A percentile compares a stretch with the other conserved stretches of the same genome.
These are phyloP conservation scores for Citrullus colocynthis DNA, from an alignment of 306 rosid species.

Conservation along the genomic window DNA sequence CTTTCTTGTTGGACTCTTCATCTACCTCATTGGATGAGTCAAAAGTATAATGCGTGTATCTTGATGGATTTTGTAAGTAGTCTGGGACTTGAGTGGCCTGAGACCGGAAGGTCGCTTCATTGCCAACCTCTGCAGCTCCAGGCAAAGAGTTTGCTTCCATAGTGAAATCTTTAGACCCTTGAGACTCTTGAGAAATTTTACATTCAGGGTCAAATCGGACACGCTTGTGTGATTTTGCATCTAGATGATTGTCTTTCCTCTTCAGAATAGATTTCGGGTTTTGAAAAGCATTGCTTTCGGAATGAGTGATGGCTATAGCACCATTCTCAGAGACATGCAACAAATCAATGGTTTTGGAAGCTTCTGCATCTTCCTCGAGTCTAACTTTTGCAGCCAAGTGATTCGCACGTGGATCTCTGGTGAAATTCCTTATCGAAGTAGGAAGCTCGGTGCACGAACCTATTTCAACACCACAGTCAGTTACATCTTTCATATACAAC, in stretches of 20 bases:
- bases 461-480: constrained; percentile 53
- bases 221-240: constrained; percentile 45
- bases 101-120: constrained; percentile 12
- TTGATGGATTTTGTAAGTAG: constrained; percentile 57
- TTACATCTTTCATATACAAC: constrained; percentile 47
- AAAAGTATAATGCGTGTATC: constrained; percentile 59
- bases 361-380: constrained; percentile 56
- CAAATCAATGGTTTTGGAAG: constrained; percentile 36
- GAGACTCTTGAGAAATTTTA: constrained; percentile 23
- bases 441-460: constrained; percentile 43
- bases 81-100: constrained; percentile 59
- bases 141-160: constrained; percentile 15
- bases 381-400: constrained; percentile 66
- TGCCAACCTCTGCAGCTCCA: constrained; percentile 15
- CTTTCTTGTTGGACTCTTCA: constrained; percentile 67
- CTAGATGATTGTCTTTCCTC: constrained; percentile 44
- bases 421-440: constrained; percentile 24
- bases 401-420: constrained; percentile 75
- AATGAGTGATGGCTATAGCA: constrained; percentile 6
- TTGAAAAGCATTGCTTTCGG: constrained; percentile 11
- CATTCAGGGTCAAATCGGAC: constrained; percentile 68
- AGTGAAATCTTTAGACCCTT: constrained; percentile 17
- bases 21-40: constrained; percentile 47
- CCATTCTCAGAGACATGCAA: constrained; percentile 39
- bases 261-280: constrained; percentile 79